Evolutionary conservation across 495 filamentous ascomycete species (phyloP), one percentile per base, ranked within the genome.

Genomic region (Penicillium manginii): DNA sequence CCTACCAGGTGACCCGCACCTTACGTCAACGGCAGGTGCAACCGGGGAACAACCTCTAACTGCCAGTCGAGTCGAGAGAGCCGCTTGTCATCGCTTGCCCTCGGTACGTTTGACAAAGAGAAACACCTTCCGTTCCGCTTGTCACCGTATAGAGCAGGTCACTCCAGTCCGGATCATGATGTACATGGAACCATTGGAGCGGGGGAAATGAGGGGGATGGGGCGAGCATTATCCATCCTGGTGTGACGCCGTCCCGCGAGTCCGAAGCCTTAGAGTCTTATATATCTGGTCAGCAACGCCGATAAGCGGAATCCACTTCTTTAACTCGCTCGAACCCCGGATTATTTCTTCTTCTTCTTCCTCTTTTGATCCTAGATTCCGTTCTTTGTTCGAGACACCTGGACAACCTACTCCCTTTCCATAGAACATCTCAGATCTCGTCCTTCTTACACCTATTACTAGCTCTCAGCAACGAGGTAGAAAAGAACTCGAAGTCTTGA

Each of bases 61-160:
- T 47, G 56, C 23, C 51, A 47, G 32, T 59, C 51, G 31, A 53
- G 39, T 19, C 45, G 45, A 47, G 42, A 45, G 45, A 47, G 10
- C 46, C 67, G 67, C 67, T 70, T 70, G 63, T 39, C 63, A 33
- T 63, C 67, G 67, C 67, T 70, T 70, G 54, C 37, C 63, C 33
- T 59, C 67, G 67, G 67, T 49, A 54, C 53, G 59, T 49, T 52
- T 69, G 61, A 67, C 66, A 69, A 67, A 67, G 46, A 69, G 54
- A 69, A 61, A 62, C n/a, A 5, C 19, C 14, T 26, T 22, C 0
- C 63, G 19, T 5, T 18, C 54, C 50, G 55, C 48, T 54, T 50
- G 49, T 39, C 48, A 17, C 42, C 59, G 48, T 52, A 26, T 50
- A 55, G 18, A 54, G 59, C 50, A 62, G 55, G 58, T 14, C 19